These are phyloP conservation scores for Fragilaria crotonensis DNA, from an alignment of 108 stramenopile species.

Conservation along the genomic window DNA sequence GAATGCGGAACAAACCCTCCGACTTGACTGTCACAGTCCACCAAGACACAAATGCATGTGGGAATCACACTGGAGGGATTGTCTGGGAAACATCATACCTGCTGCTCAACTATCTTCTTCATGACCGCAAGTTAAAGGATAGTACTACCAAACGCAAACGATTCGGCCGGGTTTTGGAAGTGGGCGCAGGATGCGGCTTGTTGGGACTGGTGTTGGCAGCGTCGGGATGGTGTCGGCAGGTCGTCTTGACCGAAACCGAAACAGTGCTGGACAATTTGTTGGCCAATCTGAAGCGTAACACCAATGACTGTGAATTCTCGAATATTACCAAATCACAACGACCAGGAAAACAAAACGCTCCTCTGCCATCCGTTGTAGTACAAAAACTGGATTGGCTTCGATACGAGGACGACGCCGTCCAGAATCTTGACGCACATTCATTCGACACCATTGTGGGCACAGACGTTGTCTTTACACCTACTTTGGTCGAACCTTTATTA, in stretches of 20 bases:
- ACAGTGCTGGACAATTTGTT: conserved; percentile 43
- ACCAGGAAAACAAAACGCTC: conserved; percentile 10
- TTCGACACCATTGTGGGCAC: conserved; percentile 73
- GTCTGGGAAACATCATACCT: conserved; percentile 73
- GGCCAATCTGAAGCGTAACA: conserved; percentile 26
- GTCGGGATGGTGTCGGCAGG: conserved; percentile 14
- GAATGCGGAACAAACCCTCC: not conserved
- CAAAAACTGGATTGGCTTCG: conserved; percentile 47
- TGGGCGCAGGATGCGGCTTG: conserved; percentile 64
- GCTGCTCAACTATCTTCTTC: conserved; percentile 35
- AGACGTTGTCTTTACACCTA: conserved; percentile 63
- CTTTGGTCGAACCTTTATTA: conserved; percentile 49
- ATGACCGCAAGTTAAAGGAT: not conserved
- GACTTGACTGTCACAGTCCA: conserved; percentile 28
- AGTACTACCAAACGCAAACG: not conserved
- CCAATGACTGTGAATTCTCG: no score
- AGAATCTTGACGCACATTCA: conserved; percentile 29
- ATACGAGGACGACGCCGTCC: conserved; percentile 28
- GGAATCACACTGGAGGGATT: conserved; percentile 67
- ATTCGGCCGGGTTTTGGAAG: conserved; percentile 30
- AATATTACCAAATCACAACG: not conserved
- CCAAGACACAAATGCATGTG: conserved; percentile 39
- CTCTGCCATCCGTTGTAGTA: conserved; percentile 2
- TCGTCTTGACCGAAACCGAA: conserved; percentile 55
- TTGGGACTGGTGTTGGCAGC: conserved; percentile 39